These are phyloP conservation scores for Bifiguratus adelaidae DNA, from an alignment of 192 early-diverging fungal genomes.

Conservation along the genomic window DNA sequence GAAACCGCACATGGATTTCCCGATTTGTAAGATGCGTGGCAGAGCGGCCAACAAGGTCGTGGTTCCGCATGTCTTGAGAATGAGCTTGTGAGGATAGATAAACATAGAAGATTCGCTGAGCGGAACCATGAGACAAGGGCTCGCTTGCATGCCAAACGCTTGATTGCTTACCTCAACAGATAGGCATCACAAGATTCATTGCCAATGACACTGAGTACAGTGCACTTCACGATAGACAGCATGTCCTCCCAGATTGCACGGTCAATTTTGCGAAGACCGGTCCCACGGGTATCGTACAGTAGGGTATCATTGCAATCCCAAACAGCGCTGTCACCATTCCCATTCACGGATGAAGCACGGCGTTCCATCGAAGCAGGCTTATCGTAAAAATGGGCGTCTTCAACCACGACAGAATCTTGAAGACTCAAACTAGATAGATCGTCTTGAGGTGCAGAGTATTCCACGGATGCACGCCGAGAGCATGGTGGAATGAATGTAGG, in stretches of 20 bases:
- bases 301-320: too few relatives aligned
- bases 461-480: constrained; percentile 11
- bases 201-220: constrained; percentile 75
- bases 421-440: constrained; percentile 10
- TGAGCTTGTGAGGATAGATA: constrained; percentile 89
- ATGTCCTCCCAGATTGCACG: constrained; percentile 84
- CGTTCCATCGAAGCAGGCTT: not conserved
- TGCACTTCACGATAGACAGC: constrained; percentile 88
- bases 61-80: constrained; percentile 97
- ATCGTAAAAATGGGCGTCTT: too few relatives aligned
- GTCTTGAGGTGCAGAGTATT: constrained; percentile 1
- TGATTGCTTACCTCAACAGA: constrained; percentile 55
- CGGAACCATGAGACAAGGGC: too few relatives aligned
- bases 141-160: constrained; percentile 2
- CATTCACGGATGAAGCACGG: too few relatives aligned
- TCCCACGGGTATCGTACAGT: constrained; percentile 16
- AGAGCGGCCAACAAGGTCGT: constrained; percentile 87
- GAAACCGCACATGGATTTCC: constrained; percentile 46
- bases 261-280: constrained; percentile 65
- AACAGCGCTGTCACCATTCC: too few relatives aligned
- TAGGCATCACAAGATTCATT: constrained; percentile 86
- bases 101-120: constrained; percentile 98
- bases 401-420: constrained; percentile 1
- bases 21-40: constrained; percentile 79
- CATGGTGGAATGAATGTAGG: constrained; percentile 22